phyloP scores from a whole-genome alignment of 1,139 yeast genomes.

The Debaryomycetaceae sp. region DNA sequence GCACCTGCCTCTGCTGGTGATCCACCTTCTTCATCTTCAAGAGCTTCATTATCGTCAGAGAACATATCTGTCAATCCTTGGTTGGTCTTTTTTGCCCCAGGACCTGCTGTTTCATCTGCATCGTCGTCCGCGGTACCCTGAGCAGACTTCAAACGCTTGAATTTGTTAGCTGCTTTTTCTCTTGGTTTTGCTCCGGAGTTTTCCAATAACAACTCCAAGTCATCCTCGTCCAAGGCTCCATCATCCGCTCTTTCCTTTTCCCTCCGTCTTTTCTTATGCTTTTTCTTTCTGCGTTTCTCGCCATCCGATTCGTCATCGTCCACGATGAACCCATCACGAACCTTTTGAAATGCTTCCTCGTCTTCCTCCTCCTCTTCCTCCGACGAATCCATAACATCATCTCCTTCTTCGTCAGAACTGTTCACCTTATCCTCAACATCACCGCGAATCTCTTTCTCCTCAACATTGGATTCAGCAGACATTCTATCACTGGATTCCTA shows the following conservation, averaged over 20 bases:
- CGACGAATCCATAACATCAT: slow-evolving; percentile 60
- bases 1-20: slow-evolving; percentile 37
- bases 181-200: slow-evolving; percentile 68
- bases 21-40: slow-evolving; percentile 28
- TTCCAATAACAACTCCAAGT: slow-evolving; percentile 84
- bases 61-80: slow-evolving; percentile 70
- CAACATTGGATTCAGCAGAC: slow-evolving; percentile 18
- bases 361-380: slow-evolving; percentile 75
- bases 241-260: slow-evolving; percentile 45
- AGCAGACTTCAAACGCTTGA: slow-evolving; percentile 82
- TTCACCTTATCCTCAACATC: slow-evolving; percentile 22
- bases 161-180: slow-evolving; percentile 37
- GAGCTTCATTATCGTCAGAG: slow-evolving; percentile 70
- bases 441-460: slow-evolving; percentile 36
- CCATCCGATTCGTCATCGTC: slow-evolving; percentile 74
- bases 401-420: slow-evolving; percentile 36
- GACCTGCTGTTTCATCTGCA: slow-evolving; percentile 23
- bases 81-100: slow-evolving; percentile 9
- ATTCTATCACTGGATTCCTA: slow-evolving; percentile 2
- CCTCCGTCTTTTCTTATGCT: slow-evolving; percentile 38
- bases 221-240: slow-evolving; percentile 90
- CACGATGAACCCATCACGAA: slow-evolving; percentile 90
- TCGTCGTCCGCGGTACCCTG: slow-evolving; percentile 32
- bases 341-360: slow-evolving; percentile 69
- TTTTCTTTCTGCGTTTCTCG: slow-evolving; percentile 35